Evolutionary conservation across 202 grass and related monocot species (phyloP), one percentile per base, ranked within the genome.

Genomic region (Panicum virgatum): DNA sequence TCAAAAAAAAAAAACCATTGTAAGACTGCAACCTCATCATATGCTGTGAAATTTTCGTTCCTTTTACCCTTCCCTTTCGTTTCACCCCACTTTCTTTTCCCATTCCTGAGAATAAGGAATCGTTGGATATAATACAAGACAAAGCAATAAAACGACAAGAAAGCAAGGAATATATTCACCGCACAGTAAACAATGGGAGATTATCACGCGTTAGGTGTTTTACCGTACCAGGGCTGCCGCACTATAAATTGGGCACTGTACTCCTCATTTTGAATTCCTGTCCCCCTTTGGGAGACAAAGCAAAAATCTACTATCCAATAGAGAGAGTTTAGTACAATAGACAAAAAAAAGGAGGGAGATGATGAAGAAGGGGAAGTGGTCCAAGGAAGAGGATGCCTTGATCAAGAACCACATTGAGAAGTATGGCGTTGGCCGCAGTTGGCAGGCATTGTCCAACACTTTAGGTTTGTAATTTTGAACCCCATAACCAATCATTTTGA

Each of bases 331-430:
- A 80, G 75, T 79, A 65, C 30, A 66, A 12, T 20, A 7, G 20
- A 46, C 1, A 51, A 15, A 63, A 38, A 38, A 23, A n/a, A 26
- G 1, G 18, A 56, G 56, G 56, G 18, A 30, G 38, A 72, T 81
- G 27, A 37, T 77, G 56, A 90, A 84, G 80, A 90, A 83, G 38
- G 89, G 84, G 1, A 87, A 84, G 36, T 91, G 89, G 89, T 84
- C 84, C 59, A 80, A 76, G 64, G 76, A 72, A n/a, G 89, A 87
- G 65, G 89, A 90, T 14, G 20, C 64, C 26, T 62, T 87, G 46
- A 86, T 87, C 19, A 87, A 70, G 18, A 80, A 77, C 32, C 59
- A 90, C 56, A 87, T 90, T 9, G 39, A 81, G 30, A 77, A 77
- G 65, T 57, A 91, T 66, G 89, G 85, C 30, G 77, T 87, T 70